Evolutionary conservation across 2,329 filamentous ascomycete genomes (phyloP), one percentile per base, ranked within the genome.

Genomic region (Fusarium staphyleae): DNA sequence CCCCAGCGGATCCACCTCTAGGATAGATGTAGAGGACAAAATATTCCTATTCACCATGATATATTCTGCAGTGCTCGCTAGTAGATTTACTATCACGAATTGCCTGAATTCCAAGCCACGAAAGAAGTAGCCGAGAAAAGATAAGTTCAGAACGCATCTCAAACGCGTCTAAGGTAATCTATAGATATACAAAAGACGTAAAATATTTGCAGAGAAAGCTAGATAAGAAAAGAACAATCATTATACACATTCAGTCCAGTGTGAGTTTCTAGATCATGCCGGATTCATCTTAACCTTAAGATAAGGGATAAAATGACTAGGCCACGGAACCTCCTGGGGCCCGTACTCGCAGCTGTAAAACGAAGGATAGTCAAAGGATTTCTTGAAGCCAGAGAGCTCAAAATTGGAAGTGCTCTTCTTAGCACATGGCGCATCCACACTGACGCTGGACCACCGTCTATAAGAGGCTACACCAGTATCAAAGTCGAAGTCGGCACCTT

Each of bases 371-470:
- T 8, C 10, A 14, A 37, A 50, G 18, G 40, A 37, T 3, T 15
- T 37, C 32, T 44, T 50, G n/a, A 24, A 50, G 13, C 47, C 47
- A 18, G 13, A 10, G 4, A 50, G 16, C 30, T 33, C 33, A 50
- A 44, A 50, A 12, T 24, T 24, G 1, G 33, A 16, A 9, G 24
- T 50, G 22, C 13, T 15, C 22, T 35, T 10, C 33, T 37, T 44
- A 2, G 33, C 8, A 26, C 47, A 50, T 14, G 47, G 47, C n/a
- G 14, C 47, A 22, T 43, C 32, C 33, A 50, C 16, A 3, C 24
- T 16, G n/a, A 44, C 10, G 2, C 13, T n/a, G 16, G 19, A 18
- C 47, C 47, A 50, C n/a, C 47, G 26, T 11, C 11, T 43, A 18
- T 50, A 50, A 40, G 3, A 18, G 14, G 26, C 10, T 6, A 50